phyloP scores from a whole-genome alignment of 1,284 basidiomycete genomes.

The Marasmius tenuissimus region DNA sequence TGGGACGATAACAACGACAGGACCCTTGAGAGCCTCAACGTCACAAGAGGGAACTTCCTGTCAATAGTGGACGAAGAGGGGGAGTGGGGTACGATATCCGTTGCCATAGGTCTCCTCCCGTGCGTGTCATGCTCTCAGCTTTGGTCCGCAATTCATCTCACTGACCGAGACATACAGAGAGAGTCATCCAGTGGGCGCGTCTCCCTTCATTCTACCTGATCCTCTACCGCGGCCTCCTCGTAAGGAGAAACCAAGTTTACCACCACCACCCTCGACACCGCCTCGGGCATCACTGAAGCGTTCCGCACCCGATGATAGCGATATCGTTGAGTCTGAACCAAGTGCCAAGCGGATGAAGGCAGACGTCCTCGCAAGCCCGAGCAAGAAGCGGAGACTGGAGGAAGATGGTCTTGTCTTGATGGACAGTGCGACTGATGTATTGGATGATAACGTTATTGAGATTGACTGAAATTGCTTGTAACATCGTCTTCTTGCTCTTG shows the following conservation, averaged over 20 bases:
- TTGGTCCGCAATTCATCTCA: neutral
- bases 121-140: slow-evolving; percentile 41
- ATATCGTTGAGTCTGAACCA: slow-evolving; percentile 48
- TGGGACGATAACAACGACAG: slow-evolving; percentile 83
- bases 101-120: slow-evolving; percentile 73
- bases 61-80: slow-evolving; percentile 88
- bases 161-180: slow-evolving; percentile 33
- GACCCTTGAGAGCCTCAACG: slow-evolving; percentile 71
- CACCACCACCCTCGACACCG: slow-evolving; percentile 43
- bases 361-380: slow-evolving; percentile 44
- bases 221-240: slow-evolving; percentile 57
- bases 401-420: slow-evolving; percentile 71
- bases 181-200: slow-evolving; percentile 48
- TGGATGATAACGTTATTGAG: slow-evolving; percentile 54
- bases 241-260: slow-evolving; percentile 42
- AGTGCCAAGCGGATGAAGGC: slow-evolving; percentile 47
- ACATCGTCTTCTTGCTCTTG: neutral
- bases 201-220: slow-evolving; percentile 59
- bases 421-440: slow-evolving; percentile 53
- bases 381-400: slow-evolving; percentile 63
- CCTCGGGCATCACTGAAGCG: slow-evolving; percentile 50
- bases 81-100: slow-evolving; percentile 69
- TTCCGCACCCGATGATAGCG: slow-evolving; percentile 49
- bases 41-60: slow-evolving; percentile 78
- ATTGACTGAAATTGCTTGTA: slow-evolving; percentile 43